Conservation (phyloP, 1,284 basidiomycete genomes). For the Ustilago nuda region DNA sequence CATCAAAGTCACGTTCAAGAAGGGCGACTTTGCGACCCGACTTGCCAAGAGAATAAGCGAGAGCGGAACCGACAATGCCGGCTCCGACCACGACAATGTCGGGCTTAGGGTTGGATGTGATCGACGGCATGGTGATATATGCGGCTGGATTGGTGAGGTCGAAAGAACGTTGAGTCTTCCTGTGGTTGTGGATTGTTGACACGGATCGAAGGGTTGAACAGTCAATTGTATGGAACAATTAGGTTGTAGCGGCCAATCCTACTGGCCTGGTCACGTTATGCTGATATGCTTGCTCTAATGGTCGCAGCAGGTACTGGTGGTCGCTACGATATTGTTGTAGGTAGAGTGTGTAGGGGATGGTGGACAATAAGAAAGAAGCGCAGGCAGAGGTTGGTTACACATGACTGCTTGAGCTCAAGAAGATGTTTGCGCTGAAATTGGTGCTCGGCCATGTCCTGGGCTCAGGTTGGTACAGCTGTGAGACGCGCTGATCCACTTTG, state of each 20-base stretch:
- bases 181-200: not conserved
- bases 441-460: conserved; percentile 15
- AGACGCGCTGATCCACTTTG: not conserved
- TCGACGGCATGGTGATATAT: conserved; percentile 14
- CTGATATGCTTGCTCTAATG: too few species aligned
- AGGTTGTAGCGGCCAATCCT: conserved; percentile 20
- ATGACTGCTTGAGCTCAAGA: not conserved
- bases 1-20: conserved; percentile 78
- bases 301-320: not conserved
- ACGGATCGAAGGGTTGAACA: not conserved
- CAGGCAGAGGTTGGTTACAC: too few species aligned
- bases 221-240: conserved; percentile 19
- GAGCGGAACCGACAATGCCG: conserved; percentile 65
- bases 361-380: not conserved
- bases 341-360: not conserved
- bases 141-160: not conserved
- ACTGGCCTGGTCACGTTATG: conserved; percentile 13
- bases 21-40: conserved; percentile 72
- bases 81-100: conserved; percentile 67
- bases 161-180: conserved; percentile 7
- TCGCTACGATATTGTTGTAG: not conserved
- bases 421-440: conserved; percentile 15
- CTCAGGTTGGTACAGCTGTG: not conserved
- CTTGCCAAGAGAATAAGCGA: conserved; percentile 63
- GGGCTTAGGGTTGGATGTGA: conserved; percentile 3